These are phyloP conservation scores for Globisporangium irregulare DNA, from an alignment of 352 stramenopile species.

Conservation along the genomic window DNA sequence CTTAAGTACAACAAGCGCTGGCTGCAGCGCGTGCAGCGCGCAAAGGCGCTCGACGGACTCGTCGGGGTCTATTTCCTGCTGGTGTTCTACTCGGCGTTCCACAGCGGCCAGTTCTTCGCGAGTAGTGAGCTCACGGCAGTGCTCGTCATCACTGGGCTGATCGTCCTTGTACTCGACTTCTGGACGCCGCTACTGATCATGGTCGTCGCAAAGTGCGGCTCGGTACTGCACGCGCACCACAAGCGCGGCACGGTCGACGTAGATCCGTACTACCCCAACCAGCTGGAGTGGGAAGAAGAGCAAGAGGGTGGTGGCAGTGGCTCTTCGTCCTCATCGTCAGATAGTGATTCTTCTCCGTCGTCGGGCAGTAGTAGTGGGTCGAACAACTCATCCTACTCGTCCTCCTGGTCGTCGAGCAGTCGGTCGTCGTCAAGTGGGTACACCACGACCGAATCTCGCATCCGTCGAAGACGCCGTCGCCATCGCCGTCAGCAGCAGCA, in stretches of 20 bases:
- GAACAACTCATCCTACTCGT: conserved; percentile 11
- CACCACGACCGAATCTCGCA: conserved; percentile 15
- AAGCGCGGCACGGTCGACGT: conserved; percentile 52
- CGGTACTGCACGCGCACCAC: conserved; percentile 50
- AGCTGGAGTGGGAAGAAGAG: conserved; percentile 65
- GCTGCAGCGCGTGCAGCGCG: conserved; percentile 51
- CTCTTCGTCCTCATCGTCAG: conserved; percentile 9
- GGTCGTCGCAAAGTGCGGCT: conserved; percentile 55
- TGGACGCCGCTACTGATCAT: conserved; percentile 69
- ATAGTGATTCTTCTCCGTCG: conserved; percentile 10
- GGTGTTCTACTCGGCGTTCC: conserved; percentile 67
- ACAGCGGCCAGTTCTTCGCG: conserved; percentile 53
- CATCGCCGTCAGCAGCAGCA: background rate
- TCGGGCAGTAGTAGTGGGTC: conserved; percentile 10
- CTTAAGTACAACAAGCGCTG: conserved; percentile 67
- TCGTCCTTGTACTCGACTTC: conserved; percentile 57
- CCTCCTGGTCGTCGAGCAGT: conserved; percentile 16
- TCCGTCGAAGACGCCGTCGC: conserved; percentile 2
- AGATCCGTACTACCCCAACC: conserved; percentile 61
- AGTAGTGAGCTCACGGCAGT: conserved; percentile 36
- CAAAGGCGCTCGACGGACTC: conserved; percentile 55
- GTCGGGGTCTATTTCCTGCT: conserved; percentile 61
- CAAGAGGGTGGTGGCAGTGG: conserved; percentile 18
- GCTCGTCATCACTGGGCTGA: conserved; percentile 36
- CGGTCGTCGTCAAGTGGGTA: conserved; percentile 7